Percentiles rank a stretch among this genome's conserved stretches.
These are phyloP conservation scores for Ehretia macrophylla DNA, from an alignment of 257 asterid genomes.

Conservation along the genomic window DNA sequence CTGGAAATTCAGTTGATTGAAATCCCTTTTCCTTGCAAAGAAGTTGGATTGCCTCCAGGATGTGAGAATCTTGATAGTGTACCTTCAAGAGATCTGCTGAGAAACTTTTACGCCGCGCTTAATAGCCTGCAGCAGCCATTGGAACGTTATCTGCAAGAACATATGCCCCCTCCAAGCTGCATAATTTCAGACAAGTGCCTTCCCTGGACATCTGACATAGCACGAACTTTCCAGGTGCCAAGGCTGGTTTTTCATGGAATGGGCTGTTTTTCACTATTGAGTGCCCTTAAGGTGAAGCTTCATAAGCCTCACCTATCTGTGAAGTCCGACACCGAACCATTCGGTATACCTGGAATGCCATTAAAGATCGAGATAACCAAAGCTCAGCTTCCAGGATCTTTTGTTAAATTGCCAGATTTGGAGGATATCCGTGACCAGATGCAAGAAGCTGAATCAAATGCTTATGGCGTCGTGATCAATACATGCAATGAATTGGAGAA, in stretches of 20 bases:
- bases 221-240: slow-evolving; percentile 44
- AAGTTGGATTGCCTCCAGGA: slow-evolving; percentile 58
- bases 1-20: slow-evolving; percentile 33
- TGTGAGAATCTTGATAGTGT: slow-evolving; percentile 77
- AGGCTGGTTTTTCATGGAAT: slow-evolving; percentile 69
- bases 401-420: slow-evolving; percentile 49
- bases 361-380: slow-evolving; percentile 32
- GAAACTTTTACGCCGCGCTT: slow-evolving; percentile 46
- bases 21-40: slow-evolving; percentile 54
- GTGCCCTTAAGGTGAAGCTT: slow-evolving; percentile 44
- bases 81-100: slow-evolving; percentile 48
- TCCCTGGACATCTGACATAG: slow-evolving; percentile 57
- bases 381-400: slow-evolving; percentile 61
- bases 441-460: slow-evolving; percentile 55
- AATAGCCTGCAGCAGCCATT: slow-evolving; percentile 43
- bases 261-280: slow-evolving; percentile 61
- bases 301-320: slow-evolving; percentile 38
- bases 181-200: slow-evolving; percentile 69
- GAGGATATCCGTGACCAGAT: slow-evolving; percentile 63
- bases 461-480: slow-evolving; percentile 68
- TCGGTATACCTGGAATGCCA: slow-evolving; percentile 61
- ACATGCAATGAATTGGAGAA: slow-evolving; percentile 50
- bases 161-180: slow-evolving; percentile 55
- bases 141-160: slow-evolving; percentile 27
- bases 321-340: slow-evolving; percentile 38